Conservation (phyloP, 306 rosid species). For the Psophocarpus tetragonolobus region DNA sequence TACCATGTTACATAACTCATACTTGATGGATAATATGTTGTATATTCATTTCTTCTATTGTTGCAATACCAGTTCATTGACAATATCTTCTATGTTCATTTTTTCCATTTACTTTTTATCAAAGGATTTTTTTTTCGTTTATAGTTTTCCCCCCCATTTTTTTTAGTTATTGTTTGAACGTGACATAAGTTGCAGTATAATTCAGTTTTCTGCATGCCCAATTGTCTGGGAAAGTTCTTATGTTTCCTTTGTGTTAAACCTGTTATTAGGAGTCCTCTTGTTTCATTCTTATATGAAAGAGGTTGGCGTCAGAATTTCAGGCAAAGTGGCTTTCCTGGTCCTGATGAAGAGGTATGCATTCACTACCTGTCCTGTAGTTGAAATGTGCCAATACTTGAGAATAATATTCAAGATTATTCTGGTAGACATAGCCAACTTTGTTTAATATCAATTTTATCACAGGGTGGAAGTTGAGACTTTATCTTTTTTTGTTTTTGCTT, state of each 20-base stretch:
- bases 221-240: slow-evolving; percentile 32
- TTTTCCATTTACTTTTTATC: not conserved
- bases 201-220: slow-evolving; percentile 12
- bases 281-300: slow-evolving; percentile 94
- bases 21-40: slow-evolving; percentile 13
- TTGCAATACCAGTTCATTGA: not conserved
- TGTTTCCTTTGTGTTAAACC: slow-evolving; percentile 26
- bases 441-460: not conserved
- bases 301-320: slow-evolving; percentile 97
- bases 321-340: slow-evolving; percentile 92
- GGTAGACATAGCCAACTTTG: not conserved
- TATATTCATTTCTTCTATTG: no score
- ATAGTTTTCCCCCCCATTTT: no score
- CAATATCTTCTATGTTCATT: not conserved
- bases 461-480: not conserved
- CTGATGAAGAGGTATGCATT: slow-evolving; percentile 79
- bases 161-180: not conserved
- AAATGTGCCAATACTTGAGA: not conserved
- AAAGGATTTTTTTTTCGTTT: not conserved
- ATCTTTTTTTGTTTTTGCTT: not conserved
- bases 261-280: slow-evolving; percentile 79
- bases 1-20: not conserved
- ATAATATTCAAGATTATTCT: not conserved
- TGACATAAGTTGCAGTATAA: slow-evolving; percentile 16
- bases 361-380: not conserved